These are phyloP conservation scores for Papiliotrema terrestris DNA, from an alignment of 1,284 basidiomycete genomes.

Conservation along the genomic window DNA sequence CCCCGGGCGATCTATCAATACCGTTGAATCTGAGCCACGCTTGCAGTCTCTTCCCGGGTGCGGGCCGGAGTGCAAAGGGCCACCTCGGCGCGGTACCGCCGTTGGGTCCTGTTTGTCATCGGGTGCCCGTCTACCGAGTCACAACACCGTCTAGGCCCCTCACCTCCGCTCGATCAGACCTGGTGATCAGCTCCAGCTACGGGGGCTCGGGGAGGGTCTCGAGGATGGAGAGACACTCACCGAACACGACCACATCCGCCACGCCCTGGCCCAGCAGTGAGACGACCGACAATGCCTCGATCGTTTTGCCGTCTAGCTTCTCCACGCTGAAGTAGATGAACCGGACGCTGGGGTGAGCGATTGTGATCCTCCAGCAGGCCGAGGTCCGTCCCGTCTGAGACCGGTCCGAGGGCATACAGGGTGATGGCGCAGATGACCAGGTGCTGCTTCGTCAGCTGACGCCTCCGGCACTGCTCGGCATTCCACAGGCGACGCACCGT, in stretches of 20 bases:
- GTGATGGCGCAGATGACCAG: conserved; percentile 7
- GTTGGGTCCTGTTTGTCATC: too few relatives aligned
- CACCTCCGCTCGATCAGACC: not conserved
- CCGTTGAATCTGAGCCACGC: too few relatives aligned
- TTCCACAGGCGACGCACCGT: conserved; percentile 10
- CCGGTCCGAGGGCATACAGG: not conserved
- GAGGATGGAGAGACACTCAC: not conserved
- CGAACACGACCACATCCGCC: not conserved
- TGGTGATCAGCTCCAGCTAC: not conserved
- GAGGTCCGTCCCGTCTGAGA: not conserved
- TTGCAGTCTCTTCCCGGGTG: too few relatives aligned
- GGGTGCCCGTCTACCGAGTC: too few relatives aligned
- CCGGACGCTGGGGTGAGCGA: not conserved
- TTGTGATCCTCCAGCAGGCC: not conserved
- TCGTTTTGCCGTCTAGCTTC: not conserved
- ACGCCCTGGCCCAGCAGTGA: not conserved
- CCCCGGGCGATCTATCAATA: too few relatives aligned
- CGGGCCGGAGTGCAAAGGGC: too few relatives aligned
- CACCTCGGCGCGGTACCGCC: too few relatives aligned
- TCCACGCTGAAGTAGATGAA: not conserved
- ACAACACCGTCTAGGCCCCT: not conserved
- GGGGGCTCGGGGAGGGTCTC: not conserved
- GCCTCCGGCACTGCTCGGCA: not conserved
- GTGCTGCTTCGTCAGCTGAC: conserved; percentile 1
- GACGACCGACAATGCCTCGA: not conserved